Evolutionary conservation across 2,329 filamentous ascomycete species (phyloP).

Genomic region (Penicillium nordicum): DNA sequence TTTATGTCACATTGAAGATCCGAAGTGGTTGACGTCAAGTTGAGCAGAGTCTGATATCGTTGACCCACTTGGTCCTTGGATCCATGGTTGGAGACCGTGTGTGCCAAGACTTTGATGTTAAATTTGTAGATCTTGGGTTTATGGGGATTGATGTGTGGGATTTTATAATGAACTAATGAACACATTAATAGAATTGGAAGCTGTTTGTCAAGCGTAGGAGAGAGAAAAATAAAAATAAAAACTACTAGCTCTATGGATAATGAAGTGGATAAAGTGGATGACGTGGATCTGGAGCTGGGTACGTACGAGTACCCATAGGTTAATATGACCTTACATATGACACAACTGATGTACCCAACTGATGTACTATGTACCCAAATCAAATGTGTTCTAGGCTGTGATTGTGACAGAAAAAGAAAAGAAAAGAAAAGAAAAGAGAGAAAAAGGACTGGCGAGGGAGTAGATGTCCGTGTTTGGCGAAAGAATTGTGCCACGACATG

Average conservation of each 20-base stretch:
- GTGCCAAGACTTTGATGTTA: conserved; percentile 15
- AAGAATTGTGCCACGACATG: conserved; percentile 2
- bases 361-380: too few species aligned
- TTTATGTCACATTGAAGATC: not conserved
- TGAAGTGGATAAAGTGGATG: not conserved
- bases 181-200: not conserved
- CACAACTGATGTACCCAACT: not conserved
- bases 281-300: not conserved
- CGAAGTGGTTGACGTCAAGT: conserved; percentile 14
- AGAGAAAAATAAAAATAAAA: not conserved
- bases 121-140: conserved; percentile 12
- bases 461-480: conserved; percentile 4
- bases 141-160: too few species aligned
- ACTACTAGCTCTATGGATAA: conserved; percentile 8
- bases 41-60: conserved; percentile 10
- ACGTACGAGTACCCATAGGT: not conserved
- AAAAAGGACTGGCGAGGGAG: not conserved
- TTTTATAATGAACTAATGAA: too few species aligned
- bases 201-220: not conserved
- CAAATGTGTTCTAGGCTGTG: not conserved
- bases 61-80: not conserved
- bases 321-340: not conserved
- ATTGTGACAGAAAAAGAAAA: not conserved
- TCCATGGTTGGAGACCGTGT: conserved; percentile 8
- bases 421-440: too few species aligned